A percentile compares a stretch with the other conserved stretches of the same genome.
phyloP scores from a whole-genome alignment of 805 yeast species.

The Suhomyces prunicola region DNA sequence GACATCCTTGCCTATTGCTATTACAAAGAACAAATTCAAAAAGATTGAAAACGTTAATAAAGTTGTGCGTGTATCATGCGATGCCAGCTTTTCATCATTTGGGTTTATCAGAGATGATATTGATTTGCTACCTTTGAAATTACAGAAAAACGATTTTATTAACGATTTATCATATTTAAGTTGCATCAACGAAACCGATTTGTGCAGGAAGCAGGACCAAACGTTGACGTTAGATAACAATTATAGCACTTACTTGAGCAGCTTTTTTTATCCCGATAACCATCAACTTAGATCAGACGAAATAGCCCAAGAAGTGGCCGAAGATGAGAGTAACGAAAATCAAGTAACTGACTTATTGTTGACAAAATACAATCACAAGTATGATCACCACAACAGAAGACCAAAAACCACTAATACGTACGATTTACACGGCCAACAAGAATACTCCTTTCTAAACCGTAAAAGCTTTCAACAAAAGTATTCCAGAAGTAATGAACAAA shows the following conservation, averaged over 20 bases:
- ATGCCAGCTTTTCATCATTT: constrained; percentile 61
- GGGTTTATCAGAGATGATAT: constrained; percentile 64
- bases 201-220: constrained; percentile 40
- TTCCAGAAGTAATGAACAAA: background rate
- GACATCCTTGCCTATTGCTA: constrained; percentile 26
- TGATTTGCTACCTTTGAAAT: constrained; percentile 53
- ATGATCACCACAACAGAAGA: background rate
- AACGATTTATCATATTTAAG: constrained; percentile 56
- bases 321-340: background rate
- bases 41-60: constrained; percentile 54
- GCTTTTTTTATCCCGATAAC: constrained; percentile 24
- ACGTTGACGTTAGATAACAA: constrained; percentile 31
- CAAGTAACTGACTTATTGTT: background rate
- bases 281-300: background rate
- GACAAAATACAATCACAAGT: background rate
- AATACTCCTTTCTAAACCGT: background rate
- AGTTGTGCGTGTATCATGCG: constrained; percentile 63
- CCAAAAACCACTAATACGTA: background rate
- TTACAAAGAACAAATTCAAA: constrained; percentile 46
- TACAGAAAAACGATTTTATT: constrained; percentile 45
- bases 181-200: constrained; percentile 36
- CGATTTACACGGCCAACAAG: background rate
- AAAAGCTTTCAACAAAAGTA: background rate
- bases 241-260: constrained; percentile 24
- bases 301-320: constrained; percentile 7